Evolutionary conservation across 371 early-diverging fungal genomes (phyloP).

Genomic region (Circinella minor): DNA sequence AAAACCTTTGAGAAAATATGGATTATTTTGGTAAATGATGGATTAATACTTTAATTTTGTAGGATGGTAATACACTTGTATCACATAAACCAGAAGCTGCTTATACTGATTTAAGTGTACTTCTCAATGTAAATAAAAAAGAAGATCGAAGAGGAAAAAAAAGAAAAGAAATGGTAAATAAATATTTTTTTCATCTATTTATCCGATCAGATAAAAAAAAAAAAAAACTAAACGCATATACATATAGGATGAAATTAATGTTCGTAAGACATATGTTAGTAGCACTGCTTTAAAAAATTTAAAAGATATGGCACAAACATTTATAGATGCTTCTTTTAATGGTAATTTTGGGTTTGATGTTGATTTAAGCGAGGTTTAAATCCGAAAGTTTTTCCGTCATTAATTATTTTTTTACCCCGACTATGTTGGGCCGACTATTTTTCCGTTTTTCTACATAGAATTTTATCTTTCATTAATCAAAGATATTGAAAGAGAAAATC

Average conservation of each 20-base stretch:
- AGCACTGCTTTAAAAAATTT: slow-evolving; percentile 27
- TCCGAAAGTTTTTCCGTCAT: too few relatives aligned
- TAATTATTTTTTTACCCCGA: too few relatives aligned
- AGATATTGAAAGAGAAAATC: slow-evolving; percentile 66
- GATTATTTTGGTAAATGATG: not conserved
- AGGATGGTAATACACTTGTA: slow-evolving; percentile 47
- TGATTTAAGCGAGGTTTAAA: too few relatives aligned
- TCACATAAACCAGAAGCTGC: slow-evolving; percentile 51
- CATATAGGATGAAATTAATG: slow-evolving; percentile 26
- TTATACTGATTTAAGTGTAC: slow-evolving; percentile 36
- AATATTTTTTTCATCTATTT: not conserved
- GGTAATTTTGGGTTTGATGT: slow-evolving; percentile 31
- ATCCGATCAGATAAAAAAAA: slow-evolving; percentile 25
- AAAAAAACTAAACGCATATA: slow-evolving; percentile 19
- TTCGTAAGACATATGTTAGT: slow-evolving; percentile 31
- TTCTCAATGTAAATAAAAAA: slow-evolving; percentile 55
- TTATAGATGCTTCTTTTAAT: slow-evolving; percentile 68
- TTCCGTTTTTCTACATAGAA: slow-evolving; percentile 36
- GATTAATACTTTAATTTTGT: not conserved
- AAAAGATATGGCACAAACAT: slow-evolving; percentile 40
- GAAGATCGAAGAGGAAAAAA: slow-evolving; percentile 34
- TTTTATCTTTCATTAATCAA: slow-evolving; percentile 59
- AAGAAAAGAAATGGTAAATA: slow-evolving; percentile 33
- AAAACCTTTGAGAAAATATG: not conserved
- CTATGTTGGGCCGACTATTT: too few relatives aligned